A percentile compares a stretch with the other conserved stretches of the same genome.
phyloP scores from a whole-genome alignment of 192 early-diverging fungal genomes.

The Backusella parvicylindrica region DNA sequence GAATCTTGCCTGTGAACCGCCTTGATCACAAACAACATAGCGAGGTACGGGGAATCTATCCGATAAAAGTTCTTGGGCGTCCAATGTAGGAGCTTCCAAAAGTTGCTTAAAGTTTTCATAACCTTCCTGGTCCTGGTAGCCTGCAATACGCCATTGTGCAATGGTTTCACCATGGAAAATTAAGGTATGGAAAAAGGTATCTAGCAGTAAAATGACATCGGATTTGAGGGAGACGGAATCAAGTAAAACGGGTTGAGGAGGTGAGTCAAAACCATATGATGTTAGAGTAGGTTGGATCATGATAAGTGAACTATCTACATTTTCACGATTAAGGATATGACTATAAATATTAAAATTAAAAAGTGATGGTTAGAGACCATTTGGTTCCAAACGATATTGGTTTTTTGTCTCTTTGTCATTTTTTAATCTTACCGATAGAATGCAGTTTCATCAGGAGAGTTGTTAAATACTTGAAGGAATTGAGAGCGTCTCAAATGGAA shows the following conservation, averaged over 20 bases:
- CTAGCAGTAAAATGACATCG: constrained; percentile 87
- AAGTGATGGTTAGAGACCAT: no score
- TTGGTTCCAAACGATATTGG: no score
- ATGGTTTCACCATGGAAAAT: constrained; percentile 99
- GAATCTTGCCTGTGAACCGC: constrained; percentile 98
- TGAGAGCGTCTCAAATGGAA: constrained; percentile 95
- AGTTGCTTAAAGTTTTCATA: constrained; percentile 94
- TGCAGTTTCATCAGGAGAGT: constrained; percentile 97
- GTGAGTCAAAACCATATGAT: constrained; percentile 84
- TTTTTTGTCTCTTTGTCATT: not conserved
- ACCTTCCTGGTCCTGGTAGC: constrained; percentile 91
- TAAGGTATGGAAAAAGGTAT: constrained; percentile 99
- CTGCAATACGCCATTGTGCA: constrained; percentile 93
- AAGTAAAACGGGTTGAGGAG: constrained; percentile 87
- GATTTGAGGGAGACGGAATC: constrained; percentile 99
- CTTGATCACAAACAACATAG: constrained; percentile 96
- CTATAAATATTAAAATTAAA: constrained; percentile 40
- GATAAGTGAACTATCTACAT: constrained; percentile 94
- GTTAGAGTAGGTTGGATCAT: constrained; percentile 99
- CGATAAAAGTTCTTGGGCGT: constrained; percentile 87
- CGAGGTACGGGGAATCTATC: constrained; percentile 98
- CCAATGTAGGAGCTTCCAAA: constrained; percentile 85
- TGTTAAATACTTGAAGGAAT: constrained; percentile 99
- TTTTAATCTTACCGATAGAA: constrained; percentile 64
- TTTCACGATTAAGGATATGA: constrained; percentile 91